phyloP scores from a whole-genome alignment of 768 basidiomycete genomes.

The Hypholoma fasciculare region DNA sequence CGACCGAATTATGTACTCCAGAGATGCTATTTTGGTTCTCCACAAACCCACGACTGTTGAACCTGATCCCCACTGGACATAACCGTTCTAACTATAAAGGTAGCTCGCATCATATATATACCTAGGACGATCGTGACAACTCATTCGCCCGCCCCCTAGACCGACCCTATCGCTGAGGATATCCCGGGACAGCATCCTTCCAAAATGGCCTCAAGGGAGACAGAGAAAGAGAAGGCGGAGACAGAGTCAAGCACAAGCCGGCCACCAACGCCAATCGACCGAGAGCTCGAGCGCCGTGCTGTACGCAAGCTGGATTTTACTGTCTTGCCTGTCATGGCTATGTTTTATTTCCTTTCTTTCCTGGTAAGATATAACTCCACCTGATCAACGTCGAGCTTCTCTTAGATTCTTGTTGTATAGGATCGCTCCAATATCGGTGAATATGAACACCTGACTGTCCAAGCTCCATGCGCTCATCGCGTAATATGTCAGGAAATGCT shows the following conservation, averaged over 20 bases:
- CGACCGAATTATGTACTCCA: neutral
- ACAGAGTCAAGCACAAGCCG: neutral
- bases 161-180: too few species aligned
- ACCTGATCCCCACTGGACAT: too few species aligned
- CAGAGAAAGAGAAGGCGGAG: neutral
- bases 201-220: neutral
- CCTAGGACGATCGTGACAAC: too few species aligned
- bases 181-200: too few species aligned
- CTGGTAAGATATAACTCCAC: slow-evolving; percentile 20
- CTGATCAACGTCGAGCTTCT: neutral
- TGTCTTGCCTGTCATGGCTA: slow-evolving; percentile 31
- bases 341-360: slow-evolving; percentile 35
- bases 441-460: neutral
- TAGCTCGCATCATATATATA: too few species aligned
- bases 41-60: too few species aligned
- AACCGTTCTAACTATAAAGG: too few species aligned
- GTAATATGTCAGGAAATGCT: slow-evolving; percentile 34
- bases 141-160: too few species aligned
- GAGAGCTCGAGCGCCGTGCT: slow-evolving; percentile 14
- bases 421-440: slow-evolving; percentile 35
- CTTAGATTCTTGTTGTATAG: slow-evolving; percentile 9
- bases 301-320: slow-evolving; percentile 25
- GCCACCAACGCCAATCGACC: neutral
- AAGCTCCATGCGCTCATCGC: neutral
- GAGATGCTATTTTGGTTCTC: too few species aligned